phyloP scores from a whole-genome alignment of 306 rosid species.

The Acacia confusa region DNA sequence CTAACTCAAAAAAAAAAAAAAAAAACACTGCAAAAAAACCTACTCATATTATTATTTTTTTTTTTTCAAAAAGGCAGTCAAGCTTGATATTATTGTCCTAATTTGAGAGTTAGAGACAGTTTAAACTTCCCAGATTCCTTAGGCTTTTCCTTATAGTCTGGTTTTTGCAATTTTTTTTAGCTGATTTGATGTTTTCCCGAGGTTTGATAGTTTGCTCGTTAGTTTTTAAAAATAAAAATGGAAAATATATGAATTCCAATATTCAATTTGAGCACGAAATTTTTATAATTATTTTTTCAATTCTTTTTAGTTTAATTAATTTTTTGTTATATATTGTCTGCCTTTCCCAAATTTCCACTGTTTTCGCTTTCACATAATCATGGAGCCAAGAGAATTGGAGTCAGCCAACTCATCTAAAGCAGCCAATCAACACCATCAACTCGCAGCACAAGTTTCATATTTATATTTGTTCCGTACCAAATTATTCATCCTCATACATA shows the following conservation, averaged over 20 bases:
- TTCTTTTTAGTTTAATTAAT: not conserved
- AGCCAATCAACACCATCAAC: not conserved
- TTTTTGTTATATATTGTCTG: not conserved
- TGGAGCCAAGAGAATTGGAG: not conserved
- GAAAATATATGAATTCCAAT: not conserved
- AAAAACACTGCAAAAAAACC: too few relatives aligned
- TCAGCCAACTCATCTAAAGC: not conserved
- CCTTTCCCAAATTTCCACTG: not conserved
- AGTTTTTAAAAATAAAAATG: not conserved
- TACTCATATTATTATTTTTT: too few relatives aligned
- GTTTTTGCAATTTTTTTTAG: not conserved
- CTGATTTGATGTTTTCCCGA: not conserved
- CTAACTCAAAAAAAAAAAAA: too few relatives aligned
- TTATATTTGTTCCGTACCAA: too few relatives aligned
- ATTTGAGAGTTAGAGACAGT: not conserved
- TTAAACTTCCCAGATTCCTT: not conserved
- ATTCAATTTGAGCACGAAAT: not conserved
- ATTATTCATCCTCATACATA: too few relatives aligned
- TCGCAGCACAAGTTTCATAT: not conserved
- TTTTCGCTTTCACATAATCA: not conserved
- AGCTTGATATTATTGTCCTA: not conserved
- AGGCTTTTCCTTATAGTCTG: not conserved
- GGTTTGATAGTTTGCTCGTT: not conserved
- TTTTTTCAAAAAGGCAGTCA: not conserved
- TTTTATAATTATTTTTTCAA: not conserved